Evolutionary conservation across 331 rosid genomes (phyloP).

Genomic region (Pyrus hybrid): DNA sequence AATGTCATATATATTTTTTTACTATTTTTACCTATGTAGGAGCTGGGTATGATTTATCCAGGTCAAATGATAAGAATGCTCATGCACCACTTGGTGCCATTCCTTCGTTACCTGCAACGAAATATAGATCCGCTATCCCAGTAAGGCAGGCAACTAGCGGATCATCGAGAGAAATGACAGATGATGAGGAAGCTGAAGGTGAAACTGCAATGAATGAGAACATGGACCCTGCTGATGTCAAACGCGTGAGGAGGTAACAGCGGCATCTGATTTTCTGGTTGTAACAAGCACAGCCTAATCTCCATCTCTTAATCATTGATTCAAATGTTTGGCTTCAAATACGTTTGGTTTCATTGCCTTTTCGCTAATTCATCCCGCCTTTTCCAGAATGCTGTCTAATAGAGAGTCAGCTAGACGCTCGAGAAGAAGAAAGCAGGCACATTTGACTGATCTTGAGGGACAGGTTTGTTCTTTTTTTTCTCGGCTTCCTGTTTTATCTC

Average conservation of each 20-base stretch:
- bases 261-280: not conserved
- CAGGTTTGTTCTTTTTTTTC: constrained; percentile 35
- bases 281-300: not conserved
- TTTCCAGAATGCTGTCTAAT: constrained; percentile 91
- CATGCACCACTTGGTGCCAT: constrained; percentile 29
- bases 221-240: constrained; percentile 61
- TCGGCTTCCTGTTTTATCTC: not conserved
- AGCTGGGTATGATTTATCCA: constrained; percentile 46
- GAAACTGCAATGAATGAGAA: constrained; percentile 53
- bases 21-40: constrained; percentile 36
- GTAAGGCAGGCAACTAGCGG: constrained; percentile 53
- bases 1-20: not conserved
- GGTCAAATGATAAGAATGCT: constrained; percentile 45
- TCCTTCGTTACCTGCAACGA: constrained; percentile 35
- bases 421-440: constrained; percentile 94
- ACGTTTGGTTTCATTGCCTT: not conserved
- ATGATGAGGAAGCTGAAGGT: constrained; percentile 83
- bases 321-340: not conserved
- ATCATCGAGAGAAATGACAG: constrained; percentile 73
- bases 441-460: constrained; percentile 84
- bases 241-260: constrained; percentile 88
- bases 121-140: constrained; percentile 29
- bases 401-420: constrained; percentile 99
- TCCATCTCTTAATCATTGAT: not conserved
- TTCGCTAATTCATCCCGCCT: not conserved